phyloP scores from a whole-genome alignment of 305 asterid species.

The Fraxinus nigra region DNA sequence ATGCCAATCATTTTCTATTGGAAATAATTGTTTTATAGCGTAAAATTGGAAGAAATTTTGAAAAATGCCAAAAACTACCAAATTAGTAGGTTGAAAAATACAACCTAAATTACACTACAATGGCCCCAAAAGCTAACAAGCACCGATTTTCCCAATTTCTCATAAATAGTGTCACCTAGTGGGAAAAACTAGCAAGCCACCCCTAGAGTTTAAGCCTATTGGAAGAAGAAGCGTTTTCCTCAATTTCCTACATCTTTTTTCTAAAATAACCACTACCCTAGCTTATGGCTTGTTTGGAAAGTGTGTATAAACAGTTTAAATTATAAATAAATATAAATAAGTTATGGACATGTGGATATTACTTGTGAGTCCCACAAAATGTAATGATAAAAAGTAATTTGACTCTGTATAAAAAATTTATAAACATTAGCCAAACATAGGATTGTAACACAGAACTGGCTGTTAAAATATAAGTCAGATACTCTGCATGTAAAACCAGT shows the following conservation, averaged over 20 bases:
- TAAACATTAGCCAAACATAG: neutral
- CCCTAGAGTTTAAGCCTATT: neutral
- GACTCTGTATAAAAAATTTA: too few relatives aligned
- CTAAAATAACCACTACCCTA: neutral
- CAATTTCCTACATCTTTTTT: neutral
- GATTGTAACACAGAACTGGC: neutral
- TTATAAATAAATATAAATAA: too few relatives aligned
- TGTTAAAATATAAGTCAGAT: neutral
- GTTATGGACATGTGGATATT: neutral
- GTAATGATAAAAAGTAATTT: neutral
- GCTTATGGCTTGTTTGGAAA: neutral
- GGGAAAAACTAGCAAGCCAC: neutral
- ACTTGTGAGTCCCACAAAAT: neutral
- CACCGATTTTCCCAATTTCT: neutral
- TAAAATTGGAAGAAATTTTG: neutral
- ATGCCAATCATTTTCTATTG: neutral
- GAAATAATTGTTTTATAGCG: neutral
- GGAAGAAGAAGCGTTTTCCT: neutral
- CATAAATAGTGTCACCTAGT: neutral
- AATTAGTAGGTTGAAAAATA: neutral
- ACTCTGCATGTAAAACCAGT: neutral
- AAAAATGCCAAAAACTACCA: neutral
- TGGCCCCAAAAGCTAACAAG: neutral
- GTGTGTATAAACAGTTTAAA: neutral
- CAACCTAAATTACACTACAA: neutral